Evolutionary conservation across 768 basidiomycete species (phyloP), one percentile per base, ranked within the genome.

Genomic region (Rhodotorula paludigena): DNA sequence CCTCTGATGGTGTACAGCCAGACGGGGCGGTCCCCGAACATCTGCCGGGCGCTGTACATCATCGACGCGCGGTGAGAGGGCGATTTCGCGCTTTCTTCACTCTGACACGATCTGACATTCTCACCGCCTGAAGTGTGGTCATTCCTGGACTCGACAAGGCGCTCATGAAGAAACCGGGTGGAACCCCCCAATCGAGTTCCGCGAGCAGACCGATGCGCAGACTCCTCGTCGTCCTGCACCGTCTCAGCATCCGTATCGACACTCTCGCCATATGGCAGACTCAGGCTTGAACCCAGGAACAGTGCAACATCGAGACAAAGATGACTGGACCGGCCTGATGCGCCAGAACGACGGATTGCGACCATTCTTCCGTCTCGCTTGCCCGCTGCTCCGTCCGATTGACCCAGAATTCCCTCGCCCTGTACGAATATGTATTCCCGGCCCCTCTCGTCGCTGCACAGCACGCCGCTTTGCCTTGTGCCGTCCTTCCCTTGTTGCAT

Each of bases 21-120:
- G 49, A 68, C 60, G 23, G 66, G 66, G 5, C 16, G 41, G 23
- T 35, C n/a, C 10, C 66, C 66, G 25, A 59, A 52, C n/a, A 28
- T 68, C 9, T 68, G 66, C n/a, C 44, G 66, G 21, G 66, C 66
- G 2, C 25, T 68, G n/a, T 63, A 33, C 35, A 36, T 68, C 36
- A 59, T 68, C 18, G 66, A 68, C 12, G 66, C 61, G 3, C 32
- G 66, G 64, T 54, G 28, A 9, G n/a, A n/a, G n/a, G n/a, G 64
- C 28, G 11, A 3, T 25, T 25, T 5, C 10, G 1, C 16, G 1
- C n/a, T 30, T 18, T 30, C n/a, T 30, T 4, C 5, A 3, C 16
- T 48, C 14, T 5, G 12, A 20, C 41, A 11, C 28, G 9, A 32
- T 12, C 28, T 32, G 49, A 47, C 47, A n/a, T 25, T n/a, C 14